A percentile compares a stretch with the other conserved stretches of the same genome.
These are phyloP conservation scores for Lachancea quebecensis DNA, from an alignment of 805 yeast genomes.

Conservation along the genomic window DNA sequence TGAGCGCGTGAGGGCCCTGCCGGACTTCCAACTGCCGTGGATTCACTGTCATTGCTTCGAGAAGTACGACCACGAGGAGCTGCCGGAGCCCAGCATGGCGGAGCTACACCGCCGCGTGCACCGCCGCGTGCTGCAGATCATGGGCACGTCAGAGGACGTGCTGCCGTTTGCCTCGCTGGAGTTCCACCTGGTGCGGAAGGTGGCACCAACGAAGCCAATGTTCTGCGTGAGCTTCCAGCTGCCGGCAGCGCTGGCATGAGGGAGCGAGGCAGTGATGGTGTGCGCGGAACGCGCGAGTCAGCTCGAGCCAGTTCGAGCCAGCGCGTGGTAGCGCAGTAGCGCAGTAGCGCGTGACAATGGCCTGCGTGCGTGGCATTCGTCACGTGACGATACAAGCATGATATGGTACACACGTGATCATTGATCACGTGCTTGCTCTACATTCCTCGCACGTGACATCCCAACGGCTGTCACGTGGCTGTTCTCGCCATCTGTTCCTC, in stretches of 20 bases:
- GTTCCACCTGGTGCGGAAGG: constrained; percentile 85
- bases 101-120: constrained; percentile 64
- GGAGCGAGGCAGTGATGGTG: no score
- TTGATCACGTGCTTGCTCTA: no score
- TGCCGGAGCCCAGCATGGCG: constrained; percentile 59
- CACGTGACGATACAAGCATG: no score
- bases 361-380: no score
- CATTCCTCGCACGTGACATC: no score
- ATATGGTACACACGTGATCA: no score
- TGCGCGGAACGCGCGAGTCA: no score
- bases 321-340: not conserved
- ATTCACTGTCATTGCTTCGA: constrained; percentile 91
- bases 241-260: constrained; percentile 57
- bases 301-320: not conserved
- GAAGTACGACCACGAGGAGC: constrained; percentile 68
- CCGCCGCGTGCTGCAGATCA: constrained; percentile 40
- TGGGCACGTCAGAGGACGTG: constrained; percentile 40
- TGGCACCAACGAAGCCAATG: constrained; percentile 97
- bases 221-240: constrained; percentile 75
- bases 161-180: constrained; percentile 41
- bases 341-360: not conserved
- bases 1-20: constrained; percentile 30
- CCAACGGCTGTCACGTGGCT: no score
- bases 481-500: no score
- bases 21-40: constrained; percentile 56